Evolutionary conservation across 805 yeast species (phyloP), one percentile per base, ranked within the genome.

Genomic region (Schwanniomyces pseudopolymorphus): DNA sequence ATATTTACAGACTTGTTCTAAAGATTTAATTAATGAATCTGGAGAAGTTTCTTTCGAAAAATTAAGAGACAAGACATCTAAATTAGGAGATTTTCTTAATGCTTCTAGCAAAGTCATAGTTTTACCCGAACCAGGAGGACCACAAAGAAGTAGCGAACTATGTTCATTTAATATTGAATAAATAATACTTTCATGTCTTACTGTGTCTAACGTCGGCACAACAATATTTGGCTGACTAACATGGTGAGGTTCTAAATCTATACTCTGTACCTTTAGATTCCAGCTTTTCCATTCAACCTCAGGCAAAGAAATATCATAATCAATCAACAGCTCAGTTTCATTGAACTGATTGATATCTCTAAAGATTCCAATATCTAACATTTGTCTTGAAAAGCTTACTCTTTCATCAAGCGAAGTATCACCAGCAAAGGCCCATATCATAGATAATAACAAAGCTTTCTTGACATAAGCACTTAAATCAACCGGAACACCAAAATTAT

Each of bases 71-170:
- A 83, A 74, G 2, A 89, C 68, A 17, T 82, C 86, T 48, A 81
- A 70, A 13, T 77, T 72, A 0, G 83, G 75, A 0, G 85, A 74
- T 44, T 70, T 72, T 39, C 87, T 69, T 35, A 92, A 60, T 0
- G 89, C 83, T 40, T 84, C 80, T 53, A 88, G 75, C 16, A 92
- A 66, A 0, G 91, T 83, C 98, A 92, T 91, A 0, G 98, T 91
- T 60, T 92, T 92, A 47, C 98, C 98, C 0, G 97, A 86, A 3
- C 98, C 98, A 0, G 98, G 97, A 0, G 98, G 98, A 2, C 98
- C 98, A 65, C 96, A 89, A 19, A 92, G 70, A 22, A 92, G 70
- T 14, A 89, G 61, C 0, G 95, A 81, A 33, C 68, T 67, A 44
- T 78, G 84, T 39, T 79, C 79, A 27, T 72, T 70, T 31, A 91